Evolutionary conservation across 495 filamentous ascomycete species (phyloP), one percentile per base, ranked within the genome.

Genomic region (Xylaria scruposa): DNA sequence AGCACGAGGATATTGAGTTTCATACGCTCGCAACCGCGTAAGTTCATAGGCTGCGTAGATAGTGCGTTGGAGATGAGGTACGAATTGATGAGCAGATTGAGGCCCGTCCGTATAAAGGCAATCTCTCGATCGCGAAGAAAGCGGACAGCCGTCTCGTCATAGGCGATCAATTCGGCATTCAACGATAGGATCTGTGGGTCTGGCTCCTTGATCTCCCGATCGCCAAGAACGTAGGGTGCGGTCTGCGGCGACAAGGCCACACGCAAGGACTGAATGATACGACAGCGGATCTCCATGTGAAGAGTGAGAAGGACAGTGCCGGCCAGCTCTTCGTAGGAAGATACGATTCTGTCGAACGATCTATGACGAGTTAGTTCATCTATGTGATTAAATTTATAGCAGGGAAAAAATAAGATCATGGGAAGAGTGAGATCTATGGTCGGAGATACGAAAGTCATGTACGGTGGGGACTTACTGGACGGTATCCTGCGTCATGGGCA

Each of bases 1-100:
- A 99, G 83, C 59, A 99, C 96, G 10, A 97, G 85, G 58, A 98
- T 93, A 77, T 98, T 97, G 38, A 98, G 87, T 75, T 93, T 91
- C 85, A 98, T 92, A 8, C 94, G 88, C 26, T 89, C 86, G 72
- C 90, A 93, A 19, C 97, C 96, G 68, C 90, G 86, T 44, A 82
- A 81, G 72, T 97, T 95, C 87, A 97, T 90, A 2, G 86, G 87
- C 44, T 88, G 87, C 59, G 94, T 91, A 70, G 85, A 84, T 13
- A 80, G 81, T 12, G 88, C 88, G 74, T 90, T 88, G n/a, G 87
- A 78, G 26, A 94, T 87, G 44, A 97, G 89, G 61, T 89, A 87
- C 29, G 83, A 84, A 70, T 94, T 92, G 58, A 93, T 89, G 38
- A 97, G 88, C 13, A 88, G 82, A 31, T 88, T 90, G 10, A 98